Conservation (phyloP, 2,329 filamentous ascomycete species). For the Ustilaginoidea virens region DNA sequence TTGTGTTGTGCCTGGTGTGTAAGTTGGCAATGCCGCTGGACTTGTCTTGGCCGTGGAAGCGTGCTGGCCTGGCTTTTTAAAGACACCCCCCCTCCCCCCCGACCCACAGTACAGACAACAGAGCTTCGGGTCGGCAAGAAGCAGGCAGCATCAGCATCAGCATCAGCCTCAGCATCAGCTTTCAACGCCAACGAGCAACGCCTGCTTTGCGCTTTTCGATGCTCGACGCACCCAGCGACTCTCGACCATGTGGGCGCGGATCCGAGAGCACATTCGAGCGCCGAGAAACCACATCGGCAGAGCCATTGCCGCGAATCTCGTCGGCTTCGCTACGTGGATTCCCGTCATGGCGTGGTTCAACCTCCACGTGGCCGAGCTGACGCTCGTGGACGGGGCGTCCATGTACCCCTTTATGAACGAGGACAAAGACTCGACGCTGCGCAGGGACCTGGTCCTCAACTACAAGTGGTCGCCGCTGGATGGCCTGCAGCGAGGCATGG, state of each 20-base stretch:
- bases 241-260: constrained; percentile 18
- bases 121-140: too few relatives aligned
- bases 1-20: too few relatives aligned
- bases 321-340: constrained; percentile 43
- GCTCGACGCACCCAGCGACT: too few relatives aligned
- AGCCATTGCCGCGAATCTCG: constrained; percentile 28
- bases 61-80: too few relatives aligned
- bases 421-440: constrained; percentile 39
- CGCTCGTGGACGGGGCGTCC: constrained; percentile 43
- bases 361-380: constrained; percentile 41
- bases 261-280: constrained; percentile 7
- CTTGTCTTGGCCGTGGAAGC: too few relatives aligned
- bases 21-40: too few relatives aligned
- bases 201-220: too few relatives aligned
- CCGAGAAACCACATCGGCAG: constrained; percentile 9
- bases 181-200: too few relatives aligned
- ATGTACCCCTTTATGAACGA: constrained; percentile 70
- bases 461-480: constrained; percentile 43
- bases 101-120: too few relatives aligned
- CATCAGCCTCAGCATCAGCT: too few relatives aligned
- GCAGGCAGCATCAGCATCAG: too few relatives aligned
- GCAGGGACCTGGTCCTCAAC: constrained; percentile 40
- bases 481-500: constrained; percentile 52
- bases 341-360: constrained; percentile 48
- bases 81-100: too few relatives aligned